These are phyloP conservation scores for Oryza meyeriana DNA, from an alignment of 176 grass and related monocot species.

Conservation along the genomic window DNA sequence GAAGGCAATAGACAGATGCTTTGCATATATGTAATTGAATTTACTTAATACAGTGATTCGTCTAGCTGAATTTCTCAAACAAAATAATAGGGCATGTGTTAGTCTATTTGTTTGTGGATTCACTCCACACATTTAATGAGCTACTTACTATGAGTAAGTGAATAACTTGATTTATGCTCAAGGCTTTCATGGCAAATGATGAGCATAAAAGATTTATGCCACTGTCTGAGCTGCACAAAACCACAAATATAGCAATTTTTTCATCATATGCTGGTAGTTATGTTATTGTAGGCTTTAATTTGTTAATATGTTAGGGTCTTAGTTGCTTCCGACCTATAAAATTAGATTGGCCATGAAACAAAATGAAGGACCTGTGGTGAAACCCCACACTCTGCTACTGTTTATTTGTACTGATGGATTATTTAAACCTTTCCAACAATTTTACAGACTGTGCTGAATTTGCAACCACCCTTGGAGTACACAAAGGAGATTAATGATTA, in stretches of 20 bases:
- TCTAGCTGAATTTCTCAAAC: slow-evolving; percentile 2
- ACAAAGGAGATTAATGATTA: slow-evolving; percentile 95
- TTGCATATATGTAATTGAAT: slow-evolving; percentile 3
- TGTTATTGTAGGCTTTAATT: not conserved
- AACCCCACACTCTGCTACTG: not conserved
- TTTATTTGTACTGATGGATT: slow-evolving; percentile 11
- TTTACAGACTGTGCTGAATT: slow-evolving; percentile 88
- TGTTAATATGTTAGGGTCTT: not conserved
- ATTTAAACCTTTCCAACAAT: slow-evolving; percentile 16
- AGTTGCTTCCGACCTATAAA: not conserved
- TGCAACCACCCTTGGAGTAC: slow-evolving; percentile 92
- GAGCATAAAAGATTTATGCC: not conserved
- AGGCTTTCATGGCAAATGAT: not conserved
- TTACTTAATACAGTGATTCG: not conserved
- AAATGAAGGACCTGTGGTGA: slow-evolving; percentile 5
- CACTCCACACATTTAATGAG: not conserved
- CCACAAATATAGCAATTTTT: not conserved
- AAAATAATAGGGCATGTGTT: slow-evolving; percentile 4
- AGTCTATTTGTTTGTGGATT: not conserved
- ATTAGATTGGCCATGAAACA: not conserved
- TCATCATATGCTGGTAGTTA: not conserved
- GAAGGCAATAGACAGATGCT: not conserved
- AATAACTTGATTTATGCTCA: slow-evolving; percentile 1
- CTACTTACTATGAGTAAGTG: not conserved
- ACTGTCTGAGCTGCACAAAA: not conserved